Evolutionary conservation across 106 monocot species (phyloP).

Genomic region (Allium cepa): DNA sequence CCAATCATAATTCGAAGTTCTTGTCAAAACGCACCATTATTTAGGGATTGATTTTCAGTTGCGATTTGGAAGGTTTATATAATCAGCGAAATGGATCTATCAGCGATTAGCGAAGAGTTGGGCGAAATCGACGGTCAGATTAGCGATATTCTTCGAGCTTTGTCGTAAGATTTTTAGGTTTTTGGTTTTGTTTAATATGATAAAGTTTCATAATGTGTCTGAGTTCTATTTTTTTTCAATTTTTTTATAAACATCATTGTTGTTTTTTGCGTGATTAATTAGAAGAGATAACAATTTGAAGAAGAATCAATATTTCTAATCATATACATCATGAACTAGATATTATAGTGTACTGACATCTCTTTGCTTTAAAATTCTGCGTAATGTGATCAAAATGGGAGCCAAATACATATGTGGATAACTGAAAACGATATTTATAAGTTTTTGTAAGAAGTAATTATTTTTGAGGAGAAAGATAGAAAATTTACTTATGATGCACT

Average conservation of each 20-base stretch:
- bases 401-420: too few relatives aligned
- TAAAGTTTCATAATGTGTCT: background rate
- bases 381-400: too few relatives aligned
- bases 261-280: background rate
- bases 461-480: too few relatives aligned
- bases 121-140: conserved; percentile 68
- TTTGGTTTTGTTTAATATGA: background rate
- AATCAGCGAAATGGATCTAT: conserved; percentile 46
- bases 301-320: background rate
- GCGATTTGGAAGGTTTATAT: background rate
- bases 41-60: too few relatives aligned
- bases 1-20: too few relatives aligned
- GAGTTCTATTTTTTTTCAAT: background rate
- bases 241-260: background rate
- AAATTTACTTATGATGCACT: too few relatives aligned
- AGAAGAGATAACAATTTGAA: background rate
- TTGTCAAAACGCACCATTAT: too few relatives aligned
- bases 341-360: too few relatives aligned
- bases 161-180: conserved; percentile 46
- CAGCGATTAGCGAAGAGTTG: conserved; percentile 53
- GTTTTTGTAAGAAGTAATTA: too few relatives aligned
- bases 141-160: conserved; percentile 60
- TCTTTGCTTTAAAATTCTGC: too few relatives aligned
- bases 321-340: background rate
- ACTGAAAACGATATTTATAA: too few relatives aligned